Evolutionary conservation across 2,329 filamentous ascomycete genomes (phyloP).

Genomic region (Colletotrichum destructivum): DNA sequence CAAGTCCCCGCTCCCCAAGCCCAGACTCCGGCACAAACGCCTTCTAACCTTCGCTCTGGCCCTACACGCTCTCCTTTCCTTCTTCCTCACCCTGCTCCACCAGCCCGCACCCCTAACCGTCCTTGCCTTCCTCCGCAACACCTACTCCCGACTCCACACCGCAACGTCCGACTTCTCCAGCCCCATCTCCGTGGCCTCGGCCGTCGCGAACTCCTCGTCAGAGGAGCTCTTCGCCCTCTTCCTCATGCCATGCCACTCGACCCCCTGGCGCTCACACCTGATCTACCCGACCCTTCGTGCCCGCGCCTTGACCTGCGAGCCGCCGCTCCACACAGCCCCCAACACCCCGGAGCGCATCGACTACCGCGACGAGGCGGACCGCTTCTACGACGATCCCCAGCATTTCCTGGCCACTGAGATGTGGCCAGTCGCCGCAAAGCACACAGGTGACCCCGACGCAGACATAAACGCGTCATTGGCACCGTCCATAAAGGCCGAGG

Average conservation of each 20-base stretch:
- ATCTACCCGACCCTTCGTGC: conserved; percentile 81
- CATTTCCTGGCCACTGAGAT: conserved; percentile 71
- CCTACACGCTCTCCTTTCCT: conserved; percentile 79
- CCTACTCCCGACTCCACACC: conserved; percentile 75
- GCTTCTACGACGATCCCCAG: conserved; percentile 81
- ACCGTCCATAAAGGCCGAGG: conserved; percentile 43
- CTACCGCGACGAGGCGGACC: conserved; percentile 92
- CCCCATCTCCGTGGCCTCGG: conserved; percentile 51
- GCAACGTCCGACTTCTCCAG: conserved; percentile 43
- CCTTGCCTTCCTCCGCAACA: conserved; percentile 79
- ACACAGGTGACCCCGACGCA: conserved; percentile 31
- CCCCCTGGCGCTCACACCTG: conserved; percentile 93
- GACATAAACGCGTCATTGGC: neutral
- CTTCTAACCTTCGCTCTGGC: conserved; percentile 72
- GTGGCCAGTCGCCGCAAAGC: conserved; percentile 54
- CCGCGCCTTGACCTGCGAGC: conserved; percentile 92
- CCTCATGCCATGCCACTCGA: conserved; percentile 95
- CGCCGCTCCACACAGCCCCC: conserved; percentile 79
- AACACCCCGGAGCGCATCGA: conserved; percentile 70
- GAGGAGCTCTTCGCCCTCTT: conserved; percentile 79
- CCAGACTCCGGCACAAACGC: conserved; percentile 64
- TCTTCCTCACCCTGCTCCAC: conserved; percentile 83
- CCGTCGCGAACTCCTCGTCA: conserved; percentile 46
- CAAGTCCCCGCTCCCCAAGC: conserved; percentile 47
- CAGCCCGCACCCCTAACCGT: conserved; percentile 85